Conservation (phyloP, 495 filamentous ascomycete species). For the Penicillium nucicola region DNA sequence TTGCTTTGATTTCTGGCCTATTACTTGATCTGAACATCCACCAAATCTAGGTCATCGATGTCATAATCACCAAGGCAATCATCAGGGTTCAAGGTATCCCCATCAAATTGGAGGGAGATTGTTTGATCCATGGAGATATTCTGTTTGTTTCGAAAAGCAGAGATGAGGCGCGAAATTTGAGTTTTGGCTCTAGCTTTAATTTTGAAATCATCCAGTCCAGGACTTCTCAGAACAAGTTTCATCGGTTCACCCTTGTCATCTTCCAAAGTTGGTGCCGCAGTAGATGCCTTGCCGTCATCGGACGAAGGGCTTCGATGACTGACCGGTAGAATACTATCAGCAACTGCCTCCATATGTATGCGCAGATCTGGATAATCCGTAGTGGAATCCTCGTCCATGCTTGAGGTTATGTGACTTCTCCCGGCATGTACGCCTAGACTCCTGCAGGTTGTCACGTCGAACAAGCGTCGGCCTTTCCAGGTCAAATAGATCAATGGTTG, state of each 20-base stretch:
- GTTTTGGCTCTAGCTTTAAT: constrained; percentile 58
- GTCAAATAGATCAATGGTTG: constrained; percentile 65
- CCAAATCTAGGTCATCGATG: constrained; percentile 70
- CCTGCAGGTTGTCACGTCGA: constrained; percentile 67
- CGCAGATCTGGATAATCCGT: constrained; percentile 25
- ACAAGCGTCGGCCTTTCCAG: constrained; percentile 72
- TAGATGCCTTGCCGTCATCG: not conserved
- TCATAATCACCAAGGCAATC: constrained; percentile 66
- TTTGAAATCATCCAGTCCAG: constrained; percentile 52
- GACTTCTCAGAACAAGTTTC: constrained; percentile 58
- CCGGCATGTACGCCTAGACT: constrained; percentile 56
- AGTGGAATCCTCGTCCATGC: constrained; percentile 30
- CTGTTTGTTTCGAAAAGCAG: constrained; percentile 47
- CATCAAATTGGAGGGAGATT: constrained; percentile 74
- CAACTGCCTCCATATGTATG: constrained; percentile 73
- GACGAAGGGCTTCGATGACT: constrained; percentile 2
- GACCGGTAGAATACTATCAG: constrained; percentile 41
- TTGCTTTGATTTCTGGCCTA: not conserved
- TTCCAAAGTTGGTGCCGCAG: constrained; percentile 4
- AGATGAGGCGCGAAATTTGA: constrained; percentile 50
- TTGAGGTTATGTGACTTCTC: constrained; percentile 27
- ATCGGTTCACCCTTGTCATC: constrained; percentile 30
- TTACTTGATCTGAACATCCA: constrained; percentile 68
- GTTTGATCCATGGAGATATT: constrained; percentile 43
- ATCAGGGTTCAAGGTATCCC: constrained; percentile 64